A percentile compares a stretch with the other conserved stretches of the same genome.
phyloP scores from a whole-genome alignment of 139 green algal species.

The Tetraselmis striata region DNA sequence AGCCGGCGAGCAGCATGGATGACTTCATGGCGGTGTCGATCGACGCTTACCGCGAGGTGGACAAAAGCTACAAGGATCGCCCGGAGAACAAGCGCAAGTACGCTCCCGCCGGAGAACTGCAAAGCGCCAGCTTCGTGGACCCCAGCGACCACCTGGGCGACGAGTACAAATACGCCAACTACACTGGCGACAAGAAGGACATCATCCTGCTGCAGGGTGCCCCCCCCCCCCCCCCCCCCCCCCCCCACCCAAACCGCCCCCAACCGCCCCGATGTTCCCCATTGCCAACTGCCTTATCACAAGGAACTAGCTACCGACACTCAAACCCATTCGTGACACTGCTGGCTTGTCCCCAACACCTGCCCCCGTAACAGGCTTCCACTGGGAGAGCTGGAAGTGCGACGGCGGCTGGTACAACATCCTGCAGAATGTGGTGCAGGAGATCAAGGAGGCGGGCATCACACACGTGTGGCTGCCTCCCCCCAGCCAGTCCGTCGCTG shows the following conservation, averaged over 20 bases:
- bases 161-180: slow-evolving; percentile 1
- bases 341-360: too few species aligned
- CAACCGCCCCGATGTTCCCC: too few species aligned
- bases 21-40: background rate
- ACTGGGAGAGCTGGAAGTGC: slow-evolving; percentile 53
- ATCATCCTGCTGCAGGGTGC: background rate
- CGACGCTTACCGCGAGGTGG: background rate
- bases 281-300: too few species aligned
- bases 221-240: too few species aligned
- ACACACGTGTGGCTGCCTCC: slow-evolving; percentile 83
- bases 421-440: slow-evolving; percentile 37
- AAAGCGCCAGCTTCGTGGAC: background rate
- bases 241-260: too few species aligned
- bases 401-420: slow-evolving; percentile 44
- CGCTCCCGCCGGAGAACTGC: background rate
- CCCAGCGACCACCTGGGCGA: background rate
- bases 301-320: too few species aligned
- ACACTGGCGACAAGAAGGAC: background rate
- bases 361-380: too few species aligned
- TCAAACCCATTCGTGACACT: too few species aligned
- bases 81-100: background rate
- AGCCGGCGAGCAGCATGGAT: background rate
- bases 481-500: slow-evolving; percentile 62
- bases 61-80: background rate
- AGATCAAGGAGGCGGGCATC: slow-evolving; percentile 50